phyloP scores from a whole-genome alignment of 768 basidiomycete genomes.

The Nevesoporus exiguus region DNA sequence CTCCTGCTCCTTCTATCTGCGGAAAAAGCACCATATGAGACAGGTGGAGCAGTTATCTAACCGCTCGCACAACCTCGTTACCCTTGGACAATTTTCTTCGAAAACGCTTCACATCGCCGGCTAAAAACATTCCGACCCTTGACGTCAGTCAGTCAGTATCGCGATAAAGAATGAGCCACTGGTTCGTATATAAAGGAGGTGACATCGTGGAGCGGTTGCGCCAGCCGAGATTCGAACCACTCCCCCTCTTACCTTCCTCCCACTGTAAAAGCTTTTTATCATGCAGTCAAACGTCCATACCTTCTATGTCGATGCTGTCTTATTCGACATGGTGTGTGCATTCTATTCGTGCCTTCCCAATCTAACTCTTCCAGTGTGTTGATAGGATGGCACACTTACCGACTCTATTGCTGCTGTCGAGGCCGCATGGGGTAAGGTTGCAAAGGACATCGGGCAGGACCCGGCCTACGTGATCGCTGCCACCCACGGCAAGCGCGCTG shows the following conservation, averaged over 20 bases:
- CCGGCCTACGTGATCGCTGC: slow-evolving; percentile 65
- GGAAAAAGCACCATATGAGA: neutral
- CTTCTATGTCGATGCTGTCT: slow-evolving; percentile 55
- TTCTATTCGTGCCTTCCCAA: slow-evolving; percentile 3
- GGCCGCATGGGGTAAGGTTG: slow-evolving; percentile 73
- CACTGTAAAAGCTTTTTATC: neutral
- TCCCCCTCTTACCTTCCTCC: neutral
- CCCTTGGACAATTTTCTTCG: neutral
- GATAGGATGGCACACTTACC: slow-evolving; percentile 66
- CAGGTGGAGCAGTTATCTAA: slow-evolving; percentile 13
- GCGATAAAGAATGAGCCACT: slow-evolving; percentile 1
- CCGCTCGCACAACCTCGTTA: slow-evolving; percentile 6
- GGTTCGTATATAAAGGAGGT: slow-evolving; percentile 23
- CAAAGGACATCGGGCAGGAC: slow-evolving; percentile 64
- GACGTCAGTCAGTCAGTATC: slow-evolving; percentile 24
- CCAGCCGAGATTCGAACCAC: slow-evolving; percentile 15
- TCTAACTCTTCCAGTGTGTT: slow-evolving; percentile 26
- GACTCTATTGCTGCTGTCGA: slow-evolving; percentile 74
- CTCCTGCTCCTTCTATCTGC: neutral
- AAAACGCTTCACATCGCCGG: neutral
- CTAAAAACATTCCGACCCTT: slow-evolving; percentile 20
- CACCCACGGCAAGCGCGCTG: slow-evolving; percentile 76
- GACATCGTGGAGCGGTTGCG: neutral
- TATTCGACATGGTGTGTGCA: slow-evolving; percentile 62
- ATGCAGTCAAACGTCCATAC: slow-evolving; percentile 29